Percentiles rank a stretch among this genome's conserved stretches.
Conservation (phyloP, 345 rosid species). For the Arabis alpina region DNA sequence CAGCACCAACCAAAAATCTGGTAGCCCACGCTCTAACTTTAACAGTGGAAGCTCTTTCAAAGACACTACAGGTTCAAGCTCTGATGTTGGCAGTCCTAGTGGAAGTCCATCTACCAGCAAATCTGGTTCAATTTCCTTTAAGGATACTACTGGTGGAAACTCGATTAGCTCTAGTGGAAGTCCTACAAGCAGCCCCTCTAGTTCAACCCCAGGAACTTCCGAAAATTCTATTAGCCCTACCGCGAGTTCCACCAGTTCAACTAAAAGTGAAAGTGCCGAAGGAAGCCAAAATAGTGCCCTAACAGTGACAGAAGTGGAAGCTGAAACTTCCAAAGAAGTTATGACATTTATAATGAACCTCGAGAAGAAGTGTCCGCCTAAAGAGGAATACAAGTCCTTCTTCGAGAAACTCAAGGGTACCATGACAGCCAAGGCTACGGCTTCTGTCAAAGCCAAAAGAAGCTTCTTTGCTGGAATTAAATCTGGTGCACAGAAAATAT, state of each 20-base stretch:
- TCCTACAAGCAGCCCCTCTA: too few species aligned
- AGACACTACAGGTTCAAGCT: constrained; percentile 19
- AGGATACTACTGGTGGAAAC: constrained; percentile 12
- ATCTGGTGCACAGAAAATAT: constrained; percentile 21
- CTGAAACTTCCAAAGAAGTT: constrained; percentile 15
- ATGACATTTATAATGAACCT: constrained; percentile 33
- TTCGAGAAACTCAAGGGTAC: constrained; percentile 37
- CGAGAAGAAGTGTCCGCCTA: constrained; percentile 40
- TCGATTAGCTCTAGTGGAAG: background rate
- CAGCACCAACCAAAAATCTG: background rate
- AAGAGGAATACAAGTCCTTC: constrained; percentile 39
- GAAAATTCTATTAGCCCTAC: too few species aligned
- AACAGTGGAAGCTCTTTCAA: constrained; percentile 1
- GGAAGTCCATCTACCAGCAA: constrained; percentile 20
- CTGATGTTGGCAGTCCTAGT: constrained; percentile 14
- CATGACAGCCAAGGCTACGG: constrained; percentile 9
- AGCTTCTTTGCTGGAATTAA: constrained; percentile 15
- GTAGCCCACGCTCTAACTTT: too few species aligned
- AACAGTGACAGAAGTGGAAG: constrained; percentile 20
- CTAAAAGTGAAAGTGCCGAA: background rate
- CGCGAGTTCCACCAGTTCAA: background rate
- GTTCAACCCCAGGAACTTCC: too few species aligned
- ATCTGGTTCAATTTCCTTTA: constrained; percentile 16
- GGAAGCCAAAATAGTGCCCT: background rate
- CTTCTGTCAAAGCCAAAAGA: background rate